phyloP scores from a whole-genome alignment of 2,329 filamentous ascomycete genomes.

The Apiospora hydei region DNA sequence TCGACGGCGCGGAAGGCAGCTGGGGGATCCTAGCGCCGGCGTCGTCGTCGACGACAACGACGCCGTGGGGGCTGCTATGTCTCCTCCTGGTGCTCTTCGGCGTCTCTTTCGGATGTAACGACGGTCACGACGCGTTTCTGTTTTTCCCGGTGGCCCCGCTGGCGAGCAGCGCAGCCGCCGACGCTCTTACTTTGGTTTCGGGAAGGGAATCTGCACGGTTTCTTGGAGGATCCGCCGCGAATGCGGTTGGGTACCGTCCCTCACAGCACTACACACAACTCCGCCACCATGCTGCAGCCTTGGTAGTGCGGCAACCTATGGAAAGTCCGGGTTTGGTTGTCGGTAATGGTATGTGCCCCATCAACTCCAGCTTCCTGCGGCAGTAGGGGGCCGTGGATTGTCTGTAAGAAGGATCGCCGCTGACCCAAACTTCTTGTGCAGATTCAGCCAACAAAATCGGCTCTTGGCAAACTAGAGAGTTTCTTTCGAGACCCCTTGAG shows the following conservation, averaged over 20 bases:
- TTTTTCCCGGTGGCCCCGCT: constrained; percentile 7
- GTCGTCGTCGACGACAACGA: neutral
- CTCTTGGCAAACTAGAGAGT: constrained; percentile 7
- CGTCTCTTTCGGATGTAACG: constrained; percentile 19
- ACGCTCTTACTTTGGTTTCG: constrained; percentile 13
- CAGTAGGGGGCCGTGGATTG: neutral
- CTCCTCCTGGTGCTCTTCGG: constrained; percentile 18
- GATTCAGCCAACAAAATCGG: constrained; percentile 19
- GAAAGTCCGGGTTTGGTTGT: constrained; percentile 10
- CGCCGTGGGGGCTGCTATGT: constrained; percentile 3
- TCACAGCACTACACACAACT: constrained; percentile 9
- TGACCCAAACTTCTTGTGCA: neutral
- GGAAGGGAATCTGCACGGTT: neutral
- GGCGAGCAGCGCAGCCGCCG: constrained; percentile 1
- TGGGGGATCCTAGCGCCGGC: constrained; percentile 4
- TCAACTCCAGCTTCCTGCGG: neutral
- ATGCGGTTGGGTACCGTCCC: constrained; percentile 18
- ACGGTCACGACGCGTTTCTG: constrained; percentile 7
- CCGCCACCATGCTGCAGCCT: constrained; percentile 18
- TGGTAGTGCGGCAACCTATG: constrained; percentile 7
- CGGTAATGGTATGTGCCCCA: neutral
- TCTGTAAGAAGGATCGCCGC: neutral
- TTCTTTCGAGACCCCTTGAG: constrained; percentile 5
- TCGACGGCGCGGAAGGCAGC: neutral
- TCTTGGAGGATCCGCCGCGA: constrained; percentile 16